Base-by-base conservation (phyloP, 495 filamentous ascomycete genomes). In the Aspergillus kassunensis region DNA sequence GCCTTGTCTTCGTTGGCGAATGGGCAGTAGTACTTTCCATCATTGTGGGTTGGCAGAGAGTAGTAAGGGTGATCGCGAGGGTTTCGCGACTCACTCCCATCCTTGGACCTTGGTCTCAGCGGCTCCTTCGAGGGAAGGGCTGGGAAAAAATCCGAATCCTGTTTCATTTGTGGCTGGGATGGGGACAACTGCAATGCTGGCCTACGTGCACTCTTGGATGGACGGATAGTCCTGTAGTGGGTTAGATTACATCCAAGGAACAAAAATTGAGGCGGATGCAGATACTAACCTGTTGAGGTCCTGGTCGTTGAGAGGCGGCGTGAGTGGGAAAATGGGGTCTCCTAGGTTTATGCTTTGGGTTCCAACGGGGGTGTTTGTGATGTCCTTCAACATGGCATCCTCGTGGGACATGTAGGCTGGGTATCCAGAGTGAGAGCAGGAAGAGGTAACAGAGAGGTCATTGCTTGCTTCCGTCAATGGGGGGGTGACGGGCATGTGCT, bases 11-110 rank as follows among this genome's bases (percentile, higher is more conserved):
- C 81, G 49, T 56, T 62, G 68, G 87, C 85, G 73, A 82, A 90
- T 19, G 91, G 91, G 80, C 91, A 97, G 73, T 95, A 87, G 70
- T 90, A 97, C 42, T 92, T 79, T 64, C 86, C 88, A 71, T 95
- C 88, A 55, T 72, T 71, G 35, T 82, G 77, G 37, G 80, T 81
- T 36, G 79, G 77, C 63, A 81, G 80, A 62, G 86, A 83, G 71
- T 96, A 96, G 55, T 88, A 80, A 24, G 77, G 81, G 68, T 96
- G 84, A 56, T 86, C 85, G 65, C 90, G 74, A 15, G 89, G 87
- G 70, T 83, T 84, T 64, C 85, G 75, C 62, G 67, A 51, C 35
- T 77, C 70, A 35, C 63, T 55, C 39, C 66, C 64, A 37, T 79
- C 77, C 67, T 77, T 80, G 58, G 75, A 67, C 57, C 67, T 68